Evolutionary conservation across 2,329 filamentous ascomycete species (phyloP), one percentile per base, ranked within the genome.

Genomic region (Aspergillus novofumigatus): DNA sequence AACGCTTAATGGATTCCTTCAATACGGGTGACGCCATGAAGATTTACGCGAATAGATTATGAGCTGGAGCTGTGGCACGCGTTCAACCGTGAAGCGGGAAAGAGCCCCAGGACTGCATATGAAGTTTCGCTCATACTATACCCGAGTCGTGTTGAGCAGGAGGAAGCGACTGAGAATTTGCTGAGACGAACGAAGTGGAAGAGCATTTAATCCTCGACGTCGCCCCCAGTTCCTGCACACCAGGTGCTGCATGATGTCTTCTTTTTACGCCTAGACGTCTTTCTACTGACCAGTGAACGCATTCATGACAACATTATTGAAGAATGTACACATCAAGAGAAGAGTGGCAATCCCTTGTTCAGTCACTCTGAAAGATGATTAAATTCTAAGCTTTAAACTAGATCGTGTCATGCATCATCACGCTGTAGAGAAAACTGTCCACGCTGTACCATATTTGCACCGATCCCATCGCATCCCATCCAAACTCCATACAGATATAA

Each of bases 1-100:
- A 28, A 53, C 25, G 38, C 32, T 25, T 50, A 61, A 54, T 62
- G 60, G 62, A 58, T 62, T 61, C 56, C 60, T 58, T 57, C 29
- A 48, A 56, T 6, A 45, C 53, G 56, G 53, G 29, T 32, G 55
- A 48, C 49, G 55, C 56, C 54, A 51, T 26, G 29, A 59, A 49
- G 38, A 26, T 29, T 50, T 32, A 49, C 51, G 52, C 54, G 42
- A 35, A 32, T 41, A 35, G 32, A 25, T 47, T 17, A 23, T 38
- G 55, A 20, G n/a, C 35, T 45, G 44, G 44, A 26, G 44, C 21
- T 26, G 10, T 21, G 8, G 3, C 10, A 23, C 20, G 2, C 4
- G 4, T 23, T 42, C n/a, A 17, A n/a, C n/a, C n/a, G n/a, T 20
- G 5, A 44, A n/a, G 17, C 17, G n/a, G n/a, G 4, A n/a, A 10